phyloP scores from a whole-genome alignment of 371 early-diverging fungal species.

The Syncephalis plumigaleata region DNA sequence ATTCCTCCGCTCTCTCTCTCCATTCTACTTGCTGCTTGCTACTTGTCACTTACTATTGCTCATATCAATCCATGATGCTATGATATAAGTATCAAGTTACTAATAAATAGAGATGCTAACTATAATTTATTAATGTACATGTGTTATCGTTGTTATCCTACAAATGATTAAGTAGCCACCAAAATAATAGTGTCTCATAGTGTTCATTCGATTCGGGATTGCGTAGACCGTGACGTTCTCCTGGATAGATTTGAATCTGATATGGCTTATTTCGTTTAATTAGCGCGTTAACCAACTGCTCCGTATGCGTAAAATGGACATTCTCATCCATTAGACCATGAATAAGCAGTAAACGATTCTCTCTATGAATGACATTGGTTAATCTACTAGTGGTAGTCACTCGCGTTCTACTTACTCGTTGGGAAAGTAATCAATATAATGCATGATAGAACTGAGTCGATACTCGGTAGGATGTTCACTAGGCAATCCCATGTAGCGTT shows the following conservation, averaged over 20 bases:
- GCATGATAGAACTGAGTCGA: constrained; percentile 26
- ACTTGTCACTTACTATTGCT: too few species aligned
- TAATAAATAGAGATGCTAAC: too few species aligned
- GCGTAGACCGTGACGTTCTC: constrained; percentile 59
- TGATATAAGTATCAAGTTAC: too few species aligned
- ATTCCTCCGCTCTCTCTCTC: too few species aligned
- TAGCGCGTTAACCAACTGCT: constrained; percentile 31
- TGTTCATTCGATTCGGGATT: constrained; percentile 53
- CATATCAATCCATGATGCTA: too few species aligned
- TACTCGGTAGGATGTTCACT: constrained; percentile 29
- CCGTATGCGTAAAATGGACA: constrained; percentile 56
- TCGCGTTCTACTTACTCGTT: constrained; percentile 19
- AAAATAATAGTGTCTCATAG: constrained; percentile 62
- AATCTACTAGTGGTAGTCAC: neutral
- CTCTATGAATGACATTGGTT: constrained; percentile 12
- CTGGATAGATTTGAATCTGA: constrained; percentile 45
- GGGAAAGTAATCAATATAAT: constrained; percentile 34
- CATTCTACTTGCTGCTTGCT: too few species aligned
- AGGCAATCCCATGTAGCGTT: constrained; percentile 54
- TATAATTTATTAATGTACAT: too few species aligned
- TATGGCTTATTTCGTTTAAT: constrained; percentile 37
- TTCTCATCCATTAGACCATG: constrained; percentile 75
- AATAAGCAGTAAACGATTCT: constrained; percentile 45
- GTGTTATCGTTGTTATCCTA: too few species aligned
- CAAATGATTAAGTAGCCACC: constrained; percentile 41